Percentiles rank a stretch among this genome's conserved stretches.
phyloP scores from a whole-genome alignment of 208 protist species.

The Acanthamoeba sp. region DNA sequence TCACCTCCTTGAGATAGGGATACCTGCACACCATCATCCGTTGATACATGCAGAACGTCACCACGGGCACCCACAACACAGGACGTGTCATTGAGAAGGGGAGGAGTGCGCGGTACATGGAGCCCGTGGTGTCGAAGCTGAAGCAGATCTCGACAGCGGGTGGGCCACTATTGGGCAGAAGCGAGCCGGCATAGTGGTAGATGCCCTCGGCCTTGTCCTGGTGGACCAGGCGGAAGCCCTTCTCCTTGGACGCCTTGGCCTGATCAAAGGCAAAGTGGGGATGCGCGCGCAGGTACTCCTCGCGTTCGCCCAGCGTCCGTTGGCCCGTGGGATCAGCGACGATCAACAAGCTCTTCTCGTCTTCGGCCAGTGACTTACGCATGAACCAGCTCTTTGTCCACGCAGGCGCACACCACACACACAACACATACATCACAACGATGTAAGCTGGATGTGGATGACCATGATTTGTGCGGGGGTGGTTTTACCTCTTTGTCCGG shows the following conservation, averaged over 20 bases:
- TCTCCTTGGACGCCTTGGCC: background rate
- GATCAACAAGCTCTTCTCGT: background rate
- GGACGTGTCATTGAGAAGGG: background rate
- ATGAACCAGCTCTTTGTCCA: background rate
- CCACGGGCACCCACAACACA: background rate
- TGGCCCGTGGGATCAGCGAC: constrained; percentile 60
- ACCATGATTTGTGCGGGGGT: background rate
- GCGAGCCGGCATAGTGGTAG: constrained; percentile 42
- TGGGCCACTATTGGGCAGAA: constrained; percentile 30
- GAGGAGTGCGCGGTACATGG: constrained; percentile 34
- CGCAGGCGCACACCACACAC: no score
- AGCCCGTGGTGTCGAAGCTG: constrained; percentile 73
- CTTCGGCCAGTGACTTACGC: constrained; percentile 17
- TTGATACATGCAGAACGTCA: no score
- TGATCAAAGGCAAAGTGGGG: background rate
- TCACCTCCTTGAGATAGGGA: constrained; percentile 50
- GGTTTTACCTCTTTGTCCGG: background rate
- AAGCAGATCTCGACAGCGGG: constrained; percentile 72
- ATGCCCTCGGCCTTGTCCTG: constrained; percentile 37
- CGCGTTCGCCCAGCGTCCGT: constrained; percentile 70
- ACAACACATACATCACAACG: background rate
- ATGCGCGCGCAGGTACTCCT: constrained; percentile 5
- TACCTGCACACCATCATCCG: constrained; percentile 6
- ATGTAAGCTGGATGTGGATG: background rate
- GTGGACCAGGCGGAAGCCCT: constrained; percentile 23